These are phyloP conservation scores for Skeletonema tropicum DNA, from an alignment of 108 stramenopile genomes.

Conservation along the genomic window DNA sequence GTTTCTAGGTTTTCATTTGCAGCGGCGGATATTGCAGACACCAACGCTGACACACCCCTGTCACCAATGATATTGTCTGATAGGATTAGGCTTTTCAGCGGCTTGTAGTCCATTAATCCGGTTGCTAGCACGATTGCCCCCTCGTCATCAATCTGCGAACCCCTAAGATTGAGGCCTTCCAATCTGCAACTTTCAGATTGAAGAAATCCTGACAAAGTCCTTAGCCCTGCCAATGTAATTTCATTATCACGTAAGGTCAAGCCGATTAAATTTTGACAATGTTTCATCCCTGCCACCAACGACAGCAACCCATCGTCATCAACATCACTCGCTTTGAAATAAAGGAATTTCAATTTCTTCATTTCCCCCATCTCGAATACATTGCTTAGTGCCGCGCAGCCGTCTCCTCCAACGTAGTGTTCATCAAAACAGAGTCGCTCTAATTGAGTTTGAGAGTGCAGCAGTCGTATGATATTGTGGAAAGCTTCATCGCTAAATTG, in stretches of 20 bases:
- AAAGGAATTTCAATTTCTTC: not conserved
- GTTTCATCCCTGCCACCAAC: not conserved
- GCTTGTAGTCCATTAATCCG: not conserved
- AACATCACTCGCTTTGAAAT: not conserved
- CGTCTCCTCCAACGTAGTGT: not conserved
- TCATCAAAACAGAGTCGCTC: too few relatives aligned
- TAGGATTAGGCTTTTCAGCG: not conserved
- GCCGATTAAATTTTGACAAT: not conserved
- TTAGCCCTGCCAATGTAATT: not conserved
- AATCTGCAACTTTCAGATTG: conserved; percentile 7
- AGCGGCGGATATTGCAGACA: not conserved
- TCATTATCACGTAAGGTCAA: not conserved
- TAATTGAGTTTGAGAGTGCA: too few relatives aligned
- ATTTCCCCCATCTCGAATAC: too few relatives aligned
- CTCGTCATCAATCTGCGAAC: not conserved
- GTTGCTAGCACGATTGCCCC: not conserved
- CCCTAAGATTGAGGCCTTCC: not conserved
- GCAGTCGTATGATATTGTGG: too few relatives aligned
- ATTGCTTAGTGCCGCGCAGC: too few relatives aligned
- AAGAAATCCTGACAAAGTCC: not conserved
- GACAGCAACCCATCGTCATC: too few relatives aligned
- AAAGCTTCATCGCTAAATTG: too few relatives aligned
- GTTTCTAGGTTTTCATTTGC: too few relatives aligned
- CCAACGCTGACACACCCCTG: not conserved
- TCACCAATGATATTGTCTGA: not conserved